Evolutionary conservation across 2,329 filamentous ascomycete genomes (phyloP).

Genomic region (Xylariaceae sp.): DNA sequence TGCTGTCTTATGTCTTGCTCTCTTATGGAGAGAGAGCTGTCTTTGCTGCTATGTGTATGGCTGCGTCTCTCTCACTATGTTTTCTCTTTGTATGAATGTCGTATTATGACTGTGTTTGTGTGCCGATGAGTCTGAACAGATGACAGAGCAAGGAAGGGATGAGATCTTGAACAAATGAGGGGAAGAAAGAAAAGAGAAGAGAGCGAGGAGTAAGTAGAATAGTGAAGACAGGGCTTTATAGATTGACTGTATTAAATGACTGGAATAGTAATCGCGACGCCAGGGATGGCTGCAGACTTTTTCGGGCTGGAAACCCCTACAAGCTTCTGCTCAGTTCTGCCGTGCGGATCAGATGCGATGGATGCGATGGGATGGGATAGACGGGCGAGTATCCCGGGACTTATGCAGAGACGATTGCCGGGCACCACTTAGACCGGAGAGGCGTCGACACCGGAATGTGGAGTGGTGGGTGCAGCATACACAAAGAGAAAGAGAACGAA

Average conservation of each 20-base stretch:
- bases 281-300: background rate
- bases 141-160: background rate
- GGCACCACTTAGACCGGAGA: constrained; percentile 2
- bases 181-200: background rate
- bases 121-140: too few species aligned
- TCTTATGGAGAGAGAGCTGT: background rate
- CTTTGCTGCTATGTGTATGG: background rate
- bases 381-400: background rate
- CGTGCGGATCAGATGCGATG: background rate
- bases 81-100: too few species aligned
- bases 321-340: background rate
- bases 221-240: background rate
- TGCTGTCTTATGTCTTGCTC: background rate
- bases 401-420: background rate
- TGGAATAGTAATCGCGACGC: background rate
- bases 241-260: background rate
- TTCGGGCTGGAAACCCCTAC: background rate
- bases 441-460: constrained; percentile 10
- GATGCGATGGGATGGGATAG: background rate
- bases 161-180: background rate
- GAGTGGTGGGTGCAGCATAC: background rate
- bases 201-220: background rate
- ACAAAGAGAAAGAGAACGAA: background rate
- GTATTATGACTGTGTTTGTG: too few species aligned
- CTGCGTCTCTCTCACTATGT: background rate